A percentile compares a stretch with the other conserved stretches of the same genome.
phyloP scores from a whole-genome alignment of 345 rosid species.

The Microcos paniculata region DNA sequence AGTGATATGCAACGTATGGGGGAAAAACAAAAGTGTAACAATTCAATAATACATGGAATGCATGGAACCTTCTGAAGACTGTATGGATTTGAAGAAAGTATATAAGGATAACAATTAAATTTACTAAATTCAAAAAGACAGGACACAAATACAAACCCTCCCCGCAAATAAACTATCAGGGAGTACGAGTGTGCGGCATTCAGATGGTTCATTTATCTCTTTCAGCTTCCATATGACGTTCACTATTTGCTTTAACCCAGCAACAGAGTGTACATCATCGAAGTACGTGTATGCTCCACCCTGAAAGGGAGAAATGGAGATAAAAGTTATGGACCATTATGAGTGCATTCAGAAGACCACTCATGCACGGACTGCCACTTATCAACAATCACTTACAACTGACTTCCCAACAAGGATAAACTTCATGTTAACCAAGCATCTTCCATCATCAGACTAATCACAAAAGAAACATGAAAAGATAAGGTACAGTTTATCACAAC shows the following conservation, averaged over 20 bases:
- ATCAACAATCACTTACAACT: not conserved
- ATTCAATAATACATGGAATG: not conserved
- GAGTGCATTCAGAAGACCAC: not conserved
- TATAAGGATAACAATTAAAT: not conserved
- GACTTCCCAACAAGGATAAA: not conserved
- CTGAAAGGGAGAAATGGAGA: not conserved
- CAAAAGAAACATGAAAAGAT: not conserved
- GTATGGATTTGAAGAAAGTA: not conserved
- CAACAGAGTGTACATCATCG: not conserved
- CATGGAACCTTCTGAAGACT: not conserved
- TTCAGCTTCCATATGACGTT: slow-evolving; percentile 6
- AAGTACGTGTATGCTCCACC: not conserved
- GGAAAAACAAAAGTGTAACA: too few relatives aligned
- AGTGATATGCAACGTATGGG: too few relatives aligned
- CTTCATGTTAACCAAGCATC: not conserved
- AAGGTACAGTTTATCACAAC: not conserved
- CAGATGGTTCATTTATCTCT: slow-evolving; percentile 32
- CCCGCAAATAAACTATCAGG: slow-evolving; percentile 25
- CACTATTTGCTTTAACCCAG: not conserved
- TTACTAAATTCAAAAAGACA: not conserved
- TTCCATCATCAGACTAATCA: not conserved
- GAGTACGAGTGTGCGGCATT: slow-evolving; percentile 33
- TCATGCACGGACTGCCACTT: not conserved
- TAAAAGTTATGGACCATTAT: not conserved
- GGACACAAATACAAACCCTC: slow-evolving; percentile 23